Evolutionary conservation across 345 rosid genomes (phyloP), one percentile per base, ranked within the genome.

Genomic region (Erucastrum elatum): DNA sequence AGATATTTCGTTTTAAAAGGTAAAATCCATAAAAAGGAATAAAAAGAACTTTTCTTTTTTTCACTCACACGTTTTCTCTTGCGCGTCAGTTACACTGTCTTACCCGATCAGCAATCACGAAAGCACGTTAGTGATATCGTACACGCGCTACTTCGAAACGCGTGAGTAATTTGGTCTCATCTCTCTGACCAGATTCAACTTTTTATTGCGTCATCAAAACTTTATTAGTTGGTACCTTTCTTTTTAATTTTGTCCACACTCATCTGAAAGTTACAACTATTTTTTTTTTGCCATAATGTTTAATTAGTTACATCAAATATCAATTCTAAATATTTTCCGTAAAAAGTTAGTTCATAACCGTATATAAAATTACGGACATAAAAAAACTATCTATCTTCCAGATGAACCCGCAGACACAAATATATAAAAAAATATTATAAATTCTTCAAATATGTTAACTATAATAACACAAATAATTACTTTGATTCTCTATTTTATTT

Each of bases 101-200:
- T 8, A 49, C 16, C 26, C 12, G 6, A 67, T 46, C 64, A 63
- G 2, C 51, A 26, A 49, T 53, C 75, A 53, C 63, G 4, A 27
- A 77, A 53, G 8, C 31, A 55, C 17, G 21, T n/a, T 31, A 6
- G 39, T 34, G 10, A 26, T 63, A 10, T 70, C 27, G 39, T 55
- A 71, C 72, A 78, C 81, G 77, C 81, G 53, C 81, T 11, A 56
- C 10, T 58, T 31, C 13, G 0, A 10, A n/a, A 66, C 77, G 77
- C 77, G 82, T 78, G 55, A 44, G 6, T 3, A 5, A 1, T 66
- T 66, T 72, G 49, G 82, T 78, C 68, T 72, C 55, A 72, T 66
- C 25, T 59, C 62, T 78, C 73, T 78, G 72, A 72, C 81, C 72
- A 65, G 66, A 71, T 78, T 78, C 72, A 78, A 33, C 77, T 78